Conservation (phyloP, 2,329 filamentous ascomycete genomes). For the Pseudogymnoascus sp. region DNA sequence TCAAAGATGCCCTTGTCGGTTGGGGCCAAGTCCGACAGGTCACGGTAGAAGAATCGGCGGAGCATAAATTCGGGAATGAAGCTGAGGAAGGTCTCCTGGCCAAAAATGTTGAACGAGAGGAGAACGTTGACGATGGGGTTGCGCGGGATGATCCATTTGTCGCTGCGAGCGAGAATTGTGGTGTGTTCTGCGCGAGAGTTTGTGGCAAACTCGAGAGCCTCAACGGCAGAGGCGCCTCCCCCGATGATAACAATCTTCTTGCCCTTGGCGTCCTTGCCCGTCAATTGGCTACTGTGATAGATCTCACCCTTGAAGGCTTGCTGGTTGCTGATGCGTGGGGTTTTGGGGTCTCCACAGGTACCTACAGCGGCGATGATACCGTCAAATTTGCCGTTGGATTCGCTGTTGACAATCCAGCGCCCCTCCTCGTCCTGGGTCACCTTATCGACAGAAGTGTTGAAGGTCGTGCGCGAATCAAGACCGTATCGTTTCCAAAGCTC, state of each 20-base stretch:
- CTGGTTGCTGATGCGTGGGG: slow-evolving; percentile 61
- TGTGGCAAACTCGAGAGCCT: slow-evolving; percentile 72
- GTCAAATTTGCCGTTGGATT: slow-evolving; percentile 63
- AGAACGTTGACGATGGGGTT: slow-evolving; percentile 67
- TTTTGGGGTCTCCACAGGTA: slow-evolving; percentile 70
- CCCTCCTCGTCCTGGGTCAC: slow-evolving; percentile 61
- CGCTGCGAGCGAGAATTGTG: slow-evolving; percentile 65
- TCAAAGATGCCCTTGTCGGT: slow-evolving; percentile 66
- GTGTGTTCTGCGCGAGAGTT: slow-evolving; percentile 57
- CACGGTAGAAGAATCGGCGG: slow-evolving; percentile 73
- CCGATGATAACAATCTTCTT: slow-evolving; percentile 73
- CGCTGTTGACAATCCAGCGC: slow-evolving; percentile 70
- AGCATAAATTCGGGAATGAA: slow-evolving; percentile 72
- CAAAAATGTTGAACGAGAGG: slow-evolving; percentile 70
- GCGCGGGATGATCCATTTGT: slow-evolving; percentile 83
- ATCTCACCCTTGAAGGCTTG: slow-evolving; percentile 64
- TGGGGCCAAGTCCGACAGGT: slow-evolving; percentile 66
- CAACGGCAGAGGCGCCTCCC: slow-evolving; percentile 72
- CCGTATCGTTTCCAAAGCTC: slow-evolving; percentile 68
- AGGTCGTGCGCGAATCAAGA: slow-evolving; percentile 61
- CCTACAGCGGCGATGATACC: slow-evolving; percentile 72
- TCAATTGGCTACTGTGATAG: slow-evolving; percentile 67
- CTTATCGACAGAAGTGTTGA: slow-evolving; percentile 60
- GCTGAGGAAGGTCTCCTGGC: slow-evolving; percentile 64
- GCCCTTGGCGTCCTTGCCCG: slow-evolving; percentile 61